Conservation (phyloP, 2,329 filamentous ascomycete species). For the Phaeophleospora eucalypticola region DNA sequence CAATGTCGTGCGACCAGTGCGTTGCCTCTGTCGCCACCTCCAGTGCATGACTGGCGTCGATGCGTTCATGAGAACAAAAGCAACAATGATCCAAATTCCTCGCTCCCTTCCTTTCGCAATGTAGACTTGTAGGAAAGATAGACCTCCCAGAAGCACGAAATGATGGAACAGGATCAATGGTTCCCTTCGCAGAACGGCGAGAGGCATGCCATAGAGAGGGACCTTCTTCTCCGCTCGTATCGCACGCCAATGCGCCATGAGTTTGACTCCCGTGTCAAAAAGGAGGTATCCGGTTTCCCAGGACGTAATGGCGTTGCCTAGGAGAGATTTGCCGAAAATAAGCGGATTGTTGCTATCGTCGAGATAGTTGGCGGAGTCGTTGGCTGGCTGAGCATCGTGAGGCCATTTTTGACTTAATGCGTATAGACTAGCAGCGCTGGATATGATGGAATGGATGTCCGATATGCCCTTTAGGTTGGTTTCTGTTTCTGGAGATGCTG, state of each 20-base stretch:
- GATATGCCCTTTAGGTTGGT: background rate
- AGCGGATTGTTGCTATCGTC: slow-evolving; percentile 11
- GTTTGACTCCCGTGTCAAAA: slow-evolving; percentile 13
- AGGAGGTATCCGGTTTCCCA: slow-evolving; percentile 23
- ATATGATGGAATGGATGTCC: background rate
- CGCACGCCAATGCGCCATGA: background rate
- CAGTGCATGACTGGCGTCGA: slow-evolving; percentile 17
- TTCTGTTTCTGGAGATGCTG: background rate
- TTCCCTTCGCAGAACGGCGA: background rate
- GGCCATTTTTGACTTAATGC: background rate
- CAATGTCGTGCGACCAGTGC: background rate
- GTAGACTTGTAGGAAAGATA: slow-evolving; percentile 19
- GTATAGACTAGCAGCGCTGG: background rate
- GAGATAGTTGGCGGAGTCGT: background rate
- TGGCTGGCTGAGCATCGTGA: background rate
- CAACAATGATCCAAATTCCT: slow-evolving; percentile 21
- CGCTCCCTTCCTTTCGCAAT: slow-evolving; percentile 18
- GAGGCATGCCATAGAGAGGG: background rate
- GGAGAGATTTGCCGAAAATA: slow-evolving; percentile 12
- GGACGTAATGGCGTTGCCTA: slow-evolving; percentile 21
- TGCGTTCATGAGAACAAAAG: slow-evolving; percentile 24
- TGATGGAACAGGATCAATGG: slow-evolving; percentile 15
- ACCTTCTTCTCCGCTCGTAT: background rate
- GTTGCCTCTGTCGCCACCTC: slow-evolving; percentile 17
- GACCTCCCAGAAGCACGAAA: slow-evolving; percentile 10